These are phyloP conservation scores for Blastocystis sp. DNA, from an alignment of 352 stramenopile species.

Conservation along the genomic window DNA sequence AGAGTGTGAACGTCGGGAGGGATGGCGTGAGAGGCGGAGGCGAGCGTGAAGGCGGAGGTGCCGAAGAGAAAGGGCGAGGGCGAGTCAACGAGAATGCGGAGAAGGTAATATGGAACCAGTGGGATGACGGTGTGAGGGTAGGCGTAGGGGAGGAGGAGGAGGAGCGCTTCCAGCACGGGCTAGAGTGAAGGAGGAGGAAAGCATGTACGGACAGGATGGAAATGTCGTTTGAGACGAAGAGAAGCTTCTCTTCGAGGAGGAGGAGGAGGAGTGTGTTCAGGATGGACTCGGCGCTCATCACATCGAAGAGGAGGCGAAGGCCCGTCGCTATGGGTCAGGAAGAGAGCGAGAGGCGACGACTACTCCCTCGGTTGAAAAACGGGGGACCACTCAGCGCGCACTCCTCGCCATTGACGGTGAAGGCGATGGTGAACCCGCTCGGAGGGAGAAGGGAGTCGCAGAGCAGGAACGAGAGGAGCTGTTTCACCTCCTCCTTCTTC, in stretches of 20 bases:
- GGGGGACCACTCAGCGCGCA: not conserved
- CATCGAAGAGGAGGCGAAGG: conserved; percentile 12
- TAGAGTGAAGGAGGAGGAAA: not conserved
- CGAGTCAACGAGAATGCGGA: conserved; percentile 22
- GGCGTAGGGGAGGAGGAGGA: conserved; percentile 29
- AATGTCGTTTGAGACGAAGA: conserved; percentile 42
- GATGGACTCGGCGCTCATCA: conserved; percentile 16
- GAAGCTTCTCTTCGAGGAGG: conserved; percentile 27
- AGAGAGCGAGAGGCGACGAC: not conserved
- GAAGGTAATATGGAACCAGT: conserved; percentile 29
- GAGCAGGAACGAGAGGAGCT: not conserved
- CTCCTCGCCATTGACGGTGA: not conserved
- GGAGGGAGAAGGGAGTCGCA: not conserved
- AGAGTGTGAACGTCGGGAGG: conserved; percentile 15
- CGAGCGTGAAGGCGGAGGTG: not conserved
- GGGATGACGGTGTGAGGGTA: conserved; percentile 44
- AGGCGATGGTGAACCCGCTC: not conserved
- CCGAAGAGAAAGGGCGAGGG: conserved; percentile 59
- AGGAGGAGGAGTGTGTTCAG: conserved; percentile 14
- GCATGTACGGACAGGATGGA: not conserved
- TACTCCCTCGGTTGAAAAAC: not conserved
- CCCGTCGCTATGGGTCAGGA: not conserved
- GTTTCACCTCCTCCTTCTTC: not conserved
- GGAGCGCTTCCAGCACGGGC: conserved; percentile 15
- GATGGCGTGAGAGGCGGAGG: not conserved